phyloP scores from a whole-genome alignment of 345 rosid species.

The Eucalyptus cloeziana region DNA sequence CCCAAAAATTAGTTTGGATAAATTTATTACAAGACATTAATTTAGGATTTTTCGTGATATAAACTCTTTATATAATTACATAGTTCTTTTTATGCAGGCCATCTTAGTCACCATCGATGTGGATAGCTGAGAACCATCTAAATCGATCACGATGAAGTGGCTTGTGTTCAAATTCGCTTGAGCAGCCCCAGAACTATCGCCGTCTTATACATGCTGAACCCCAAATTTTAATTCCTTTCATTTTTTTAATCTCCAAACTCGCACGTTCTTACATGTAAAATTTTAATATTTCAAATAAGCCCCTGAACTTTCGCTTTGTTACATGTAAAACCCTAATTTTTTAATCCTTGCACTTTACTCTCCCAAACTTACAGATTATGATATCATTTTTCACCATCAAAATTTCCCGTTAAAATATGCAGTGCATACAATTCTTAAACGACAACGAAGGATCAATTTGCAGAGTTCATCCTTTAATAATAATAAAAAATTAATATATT shows the following conservation, averaged over 20 bases:
- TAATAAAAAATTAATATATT: fast-evolving
- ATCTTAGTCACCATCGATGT: background rate
- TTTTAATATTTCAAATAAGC: background rate
- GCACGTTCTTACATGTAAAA: background rate
- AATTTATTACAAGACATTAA: too few relatives aligned
- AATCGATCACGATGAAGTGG: background rate
- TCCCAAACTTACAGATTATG: background rate
- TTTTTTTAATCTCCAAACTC: background rate
- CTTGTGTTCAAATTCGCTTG: background rate
- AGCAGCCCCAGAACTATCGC: background rate
- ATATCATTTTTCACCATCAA: background rate
- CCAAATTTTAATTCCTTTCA: background rate
- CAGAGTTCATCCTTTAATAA: background rate
- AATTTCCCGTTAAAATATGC: background rate
- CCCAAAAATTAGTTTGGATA: too few relatives aligned
- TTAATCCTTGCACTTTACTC: background rate
- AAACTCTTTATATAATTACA: background rate
- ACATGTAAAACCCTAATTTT: background rate
- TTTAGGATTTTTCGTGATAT: too few relatives aligned
- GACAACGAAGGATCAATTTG: background rate
- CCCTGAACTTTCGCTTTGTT: background rate
- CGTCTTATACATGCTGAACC: background rate
- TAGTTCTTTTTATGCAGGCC: background rate
- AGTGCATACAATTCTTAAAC: background rate
- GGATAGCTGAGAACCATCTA: background rate